Percentiles rank a stretch among this genome's conserved stretches.
These are phyloP conservation scores for Aegilops longissima DNA, from an alignment of 176 grass and related monocot species.

Conservation along the genomic window DNA sequence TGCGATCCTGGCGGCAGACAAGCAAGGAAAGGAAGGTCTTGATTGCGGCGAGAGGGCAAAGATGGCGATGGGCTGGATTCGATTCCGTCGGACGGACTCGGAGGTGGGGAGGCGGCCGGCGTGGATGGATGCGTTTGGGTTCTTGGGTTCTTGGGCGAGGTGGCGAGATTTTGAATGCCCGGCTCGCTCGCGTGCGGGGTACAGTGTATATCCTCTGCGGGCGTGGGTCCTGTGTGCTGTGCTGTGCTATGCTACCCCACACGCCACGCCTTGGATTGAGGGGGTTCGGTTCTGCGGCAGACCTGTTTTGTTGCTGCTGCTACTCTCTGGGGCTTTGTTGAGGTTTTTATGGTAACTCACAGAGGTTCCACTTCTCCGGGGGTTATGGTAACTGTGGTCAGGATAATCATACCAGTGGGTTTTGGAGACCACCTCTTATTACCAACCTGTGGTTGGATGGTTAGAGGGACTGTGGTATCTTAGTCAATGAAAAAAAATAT, in stretches of 20 bases:
- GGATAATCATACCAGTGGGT: too few species aligned
- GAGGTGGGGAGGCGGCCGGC: not conserved
- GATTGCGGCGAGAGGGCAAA: not conserved
- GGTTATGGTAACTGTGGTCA: too few species aligned
- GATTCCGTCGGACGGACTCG: not conserved
- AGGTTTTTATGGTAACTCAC: not conserved
- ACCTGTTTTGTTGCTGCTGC: too few species aligned
- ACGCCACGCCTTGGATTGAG: too few species aligned
- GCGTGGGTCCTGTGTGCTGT: not conserved
- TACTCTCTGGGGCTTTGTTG: not conserved
- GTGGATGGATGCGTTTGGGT: slow-evolving; percentile 6
- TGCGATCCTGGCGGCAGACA: not conserved
- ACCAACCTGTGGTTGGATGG: too few species aligned
- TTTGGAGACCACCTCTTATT: too few species aligned
- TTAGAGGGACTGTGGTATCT: too few species aligned
- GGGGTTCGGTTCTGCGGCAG: too few species aligned
- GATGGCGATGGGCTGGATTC: not conserved
- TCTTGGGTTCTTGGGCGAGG: not conserved
- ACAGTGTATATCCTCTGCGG: not conserved
- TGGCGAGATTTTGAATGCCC: slow-evolving; percentile 14
- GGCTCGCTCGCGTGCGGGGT: not conserved
- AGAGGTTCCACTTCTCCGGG: not conserved
- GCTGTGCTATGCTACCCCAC: too few species aligned
- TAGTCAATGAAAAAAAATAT: too few species aligned
- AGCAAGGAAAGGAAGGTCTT: not conserved